A percentile compares a stretch with the other conserved stretches of the same genome.
phyloP scores from a whole-genome alignment of 78 protist genomes.

The Dictyostelium intermedium region DNA sequence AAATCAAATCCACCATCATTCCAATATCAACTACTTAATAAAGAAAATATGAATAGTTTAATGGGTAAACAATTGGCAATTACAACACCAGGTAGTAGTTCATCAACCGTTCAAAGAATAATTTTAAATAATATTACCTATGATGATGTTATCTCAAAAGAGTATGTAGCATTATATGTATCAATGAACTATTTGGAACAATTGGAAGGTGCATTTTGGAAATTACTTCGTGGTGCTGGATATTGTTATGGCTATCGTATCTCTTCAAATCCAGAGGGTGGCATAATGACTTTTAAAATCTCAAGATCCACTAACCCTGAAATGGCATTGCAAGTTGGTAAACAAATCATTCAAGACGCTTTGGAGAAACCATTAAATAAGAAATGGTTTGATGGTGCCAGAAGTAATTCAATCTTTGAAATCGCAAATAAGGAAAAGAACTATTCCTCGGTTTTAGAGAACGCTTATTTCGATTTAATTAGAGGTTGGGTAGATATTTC shows the following conservation, averaged over 20 bases:
- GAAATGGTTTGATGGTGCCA: neutral
- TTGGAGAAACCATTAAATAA: neutral
- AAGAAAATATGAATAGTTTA: neutral
- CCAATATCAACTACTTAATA: neutral
- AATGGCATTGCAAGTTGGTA: neutral
- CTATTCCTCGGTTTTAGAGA: neutral
- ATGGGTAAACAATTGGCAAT: neutral
- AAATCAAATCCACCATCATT: neutral
- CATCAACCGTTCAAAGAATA: neutral
- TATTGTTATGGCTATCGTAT: slow-evolving; percentile 47
- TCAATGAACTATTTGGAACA: neutral
- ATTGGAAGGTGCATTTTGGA: slow-evolving; percentile 83
- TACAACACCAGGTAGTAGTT: neutral
- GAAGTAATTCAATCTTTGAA: neutral
- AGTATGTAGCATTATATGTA: slow-evolving; percentile 6
- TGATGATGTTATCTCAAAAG: neutral
- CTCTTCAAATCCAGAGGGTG: slow-evolving; percentile 2
- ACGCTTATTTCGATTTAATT: neutral
- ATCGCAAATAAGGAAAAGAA: neutral
- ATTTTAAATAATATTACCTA: neutral
- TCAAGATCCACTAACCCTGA: neutral
- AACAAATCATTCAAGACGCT: neutral
- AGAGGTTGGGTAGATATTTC: neutral
- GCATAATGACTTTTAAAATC: slow-evolving; percentile 23
- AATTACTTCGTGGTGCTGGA: slow-evolving; percentile 79